Evolutionary conservation across 768 basidiomycete species (phyloP), one percentile per base, ranked within the genome.

Genomic region (Mycena indigotica): DNA sequence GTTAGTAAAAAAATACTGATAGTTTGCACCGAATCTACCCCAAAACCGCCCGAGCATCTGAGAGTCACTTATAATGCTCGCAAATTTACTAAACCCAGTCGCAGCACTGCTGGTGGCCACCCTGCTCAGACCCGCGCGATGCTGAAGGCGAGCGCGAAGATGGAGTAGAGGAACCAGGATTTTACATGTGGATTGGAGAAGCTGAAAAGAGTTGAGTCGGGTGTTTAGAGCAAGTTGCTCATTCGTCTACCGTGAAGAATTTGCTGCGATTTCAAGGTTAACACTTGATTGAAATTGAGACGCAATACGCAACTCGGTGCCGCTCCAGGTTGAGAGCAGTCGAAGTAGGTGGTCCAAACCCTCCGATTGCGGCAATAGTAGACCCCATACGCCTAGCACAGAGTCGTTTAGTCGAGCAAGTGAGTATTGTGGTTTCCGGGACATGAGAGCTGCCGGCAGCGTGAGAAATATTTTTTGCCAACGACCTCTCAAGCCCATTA

Each of bases 321-420:
- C 91, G 69, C 84, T 87, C 89, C 89, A 93, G 65, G 91, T 90
- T 54, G 87, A 85, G 52, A 93, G 76, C 67, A 84, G 92, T 66
- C 89, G 78, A 35, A 91, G 79, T 8, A 91, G 76, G 70, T 91
- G 91, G 65, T 91, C 80, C 41, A 93, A 69, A 4, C 80, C 84
- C 60, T 85, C 77, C 5, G 87, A 88, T 1, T 84, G 78, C 24
- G 82, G 81, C 10, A 89, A 71, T 28, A 69, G 68, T 26, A 44
- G 41, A 16, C 81, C 71, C 67, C 90, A 91, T 19, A 77, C 77
- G 1, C 91, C 91, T 4, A 93, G 71, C 21, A 87, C 77, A 5
- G 73, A 45, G 70, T 92, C 88, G 58, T 81, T 85, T n/a, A 89
- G 61, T 35, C 79, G 80, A 15, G 80, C 72, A 19, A 84, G 41